These are phyloP conservation scores for Fusarium oxysporum DNA, from an alignment of 2,329 filamentous ascomycete genomes.

Conservation along the genomic window DNA sequence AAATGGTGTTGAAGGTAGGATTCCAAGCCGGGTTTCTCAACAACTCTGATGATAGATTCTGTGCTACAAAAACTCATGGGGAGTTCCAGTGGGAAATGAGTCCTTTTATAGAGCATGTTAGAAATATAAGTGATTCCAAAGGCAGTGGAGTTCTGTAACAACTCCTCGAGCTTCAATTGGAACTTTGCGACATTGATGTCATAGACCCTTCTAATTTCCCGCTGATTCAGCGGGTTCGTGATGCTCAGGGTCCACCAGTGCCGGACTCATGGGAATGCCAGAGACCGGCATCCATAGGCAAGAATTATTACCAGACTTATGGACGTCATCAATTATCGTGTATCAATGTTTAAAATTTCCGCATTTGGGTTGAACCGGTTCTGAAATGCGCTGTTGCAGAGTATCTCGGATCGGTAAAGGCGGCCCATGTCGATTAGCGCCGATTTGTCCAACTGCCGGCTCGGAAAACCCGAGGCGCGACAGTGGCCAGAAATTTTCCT, in stretches of 20 bases:
- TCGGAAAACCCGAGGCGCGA: neutral
- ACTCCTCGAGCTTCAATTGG: too few species aligned
- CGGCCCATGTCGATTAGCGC: neutral
- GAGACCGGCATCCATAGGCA: fast-evolving
- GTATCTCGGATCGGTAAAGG: neutral
- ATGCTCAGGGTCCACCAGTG: neutral
- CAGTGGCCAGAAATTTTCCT: neutral
- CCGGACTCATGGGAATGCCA: too few species aligned
- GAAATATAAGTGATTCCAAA: neutral
- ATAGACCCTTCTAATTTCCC: neutral
- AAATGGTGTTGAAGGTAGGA: fast-evolving
- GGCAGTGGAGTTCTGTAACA: neutral
- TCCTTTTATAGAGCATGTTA: neutral
- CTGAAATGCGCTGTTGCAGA: neutral
- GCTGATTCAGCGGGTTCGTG: neutral
- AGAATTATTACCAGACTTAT: neutral
- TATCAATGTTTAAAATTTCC: fast-evolving
- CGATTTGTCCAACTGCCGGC: neutral
- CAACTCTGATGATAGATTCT: fast-evolving
- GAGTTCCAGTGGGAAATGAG: fast-evolving
- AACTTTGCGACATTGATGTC: neutral
- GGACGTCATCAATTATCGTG: fast-evolving
- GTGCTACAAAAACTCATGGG: fast-evolving
- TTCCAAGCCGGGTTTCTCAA: fast-evolving
- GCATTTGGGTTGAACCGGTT: neutral